Base-by-base conservation (phyloP, 73 alveolate genomes). In the Breviolum minutum region DNA sequence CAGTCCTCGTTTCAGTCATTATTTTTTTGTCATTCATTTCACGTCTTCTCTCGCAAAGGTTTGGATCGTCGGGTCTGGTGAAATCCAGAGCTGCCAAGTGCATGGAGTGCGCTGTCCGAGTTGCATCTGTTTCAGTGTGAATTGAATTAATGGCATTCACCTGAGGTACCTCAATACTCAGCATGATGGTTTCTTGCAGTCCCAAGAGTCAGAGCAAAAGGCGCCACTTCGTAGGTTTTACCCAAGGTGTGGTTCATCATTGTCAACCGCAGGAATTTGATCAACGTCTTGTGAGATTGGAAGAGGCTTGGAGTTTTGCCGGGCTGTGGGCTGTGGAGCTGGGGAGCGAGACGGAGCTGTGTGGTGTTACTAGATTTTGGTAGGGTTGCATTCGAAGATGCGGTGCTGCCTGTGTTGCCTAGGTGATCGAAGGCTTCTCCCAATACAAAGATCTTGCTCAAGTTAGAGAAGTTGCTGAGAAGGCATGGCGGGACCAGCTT, bases 11-110 rank as follows among this genome's bases (percentile, higher is more conserved):
- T 70, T 70, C 81, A 70, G 81, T 70, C 8, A 6, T n/a, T n/a
- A n/a, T n/a, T n/a, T 20, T 22, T 22, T 24, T 24, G 86, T 76
- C 61, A 60, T 22, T 60, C 29, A 40, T 40, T 40, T 40, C 54
- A 40, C 0, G 54, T 40, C 54, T 40, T 40, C 54, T 26, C 63
- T 61, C 29, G 19, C 61, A 27, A 27, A 92, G 98, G 98, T 92
- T 92, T 92, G 98, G 98, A 29, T 92, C 98, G 79, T 92, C 98
- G n/a, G 98, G 98, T 17, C 90, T 92, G 63, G 98, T 92, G 68
- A 92, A 92, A 84, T 92, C 98, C 77, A 92, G 98, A 80, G 98
- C 98, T n/a, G 98, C 98, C 22, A 92, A 92, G 81, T 92, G 98
- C 82, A 30, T 92, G 91, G 98, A 92, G 98, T 74, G 91, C 98